Base-by-base conservation (phyloP, 352 stramenopile genomes). In the Globisporangium spinosum region DNA sequence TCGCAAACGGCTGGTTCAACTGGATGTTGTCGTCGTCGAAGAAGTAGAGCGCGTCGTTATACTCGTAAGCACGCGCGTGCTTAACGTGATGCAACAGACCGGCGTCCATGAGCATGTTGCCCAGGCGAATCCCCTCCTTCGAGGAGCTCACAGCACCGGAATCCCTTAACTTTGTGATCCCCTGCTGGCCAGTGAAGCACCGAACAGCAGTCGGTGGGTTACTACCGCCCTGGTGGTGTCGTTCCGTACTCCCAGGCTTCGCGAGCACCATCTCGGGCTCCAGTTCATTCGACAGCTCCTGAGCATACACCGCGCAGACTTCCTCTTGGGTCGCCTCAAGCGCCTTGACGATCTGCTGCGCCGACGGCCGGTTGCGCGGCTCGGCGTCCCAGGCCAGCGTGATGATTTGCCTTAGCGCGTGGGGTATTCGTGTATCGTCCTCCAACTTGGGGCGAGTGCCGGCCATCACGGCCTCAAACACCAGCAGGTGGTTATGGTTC, bases 401-500 rank as follows among this genome's bases (percentile, higher is more conserved):
- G 47, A 83, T 67, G 3, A 83, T 10, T 8, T 76, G 65, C 5
- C 60, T 60, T n/a, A 83, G 64, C 13, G 27, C 38, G 6, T 70
- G 67, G 40, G 77, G 70, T 9, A 77, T 25, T 2, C n/a, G 25
- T 13, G 43, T 38, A 5, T 65, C 35, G 47, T 74, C 60, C 12
- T 83, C 75, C 1, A 90, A 38, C 10, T 70, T 54, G 20, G 82
- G 82, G 6, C 79, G 63, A 1, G 32, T 64, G 17, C 82, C 82
- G n/a, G 72, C 68, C 1, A 85, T 71, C 3, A 90, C 82, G 13
- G 69, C 68, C 32, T 82, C 73, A 22, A 90, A 83, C 0, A 89
- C 71, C 2, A 69, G 78, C 22, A 90, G 57, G 62, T 87, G 77
- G 47, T 89, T 90, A 58, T 85, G 80, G 47, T 77, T 74, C 5